A percentile compares a stretch with the other conserved stretches of the same genome.
These are phyloP conservation scores for Mycena belliarum DNA, from an alignment of 768 basidiomycete genomes.

Conservation along the genomic window DNA sequence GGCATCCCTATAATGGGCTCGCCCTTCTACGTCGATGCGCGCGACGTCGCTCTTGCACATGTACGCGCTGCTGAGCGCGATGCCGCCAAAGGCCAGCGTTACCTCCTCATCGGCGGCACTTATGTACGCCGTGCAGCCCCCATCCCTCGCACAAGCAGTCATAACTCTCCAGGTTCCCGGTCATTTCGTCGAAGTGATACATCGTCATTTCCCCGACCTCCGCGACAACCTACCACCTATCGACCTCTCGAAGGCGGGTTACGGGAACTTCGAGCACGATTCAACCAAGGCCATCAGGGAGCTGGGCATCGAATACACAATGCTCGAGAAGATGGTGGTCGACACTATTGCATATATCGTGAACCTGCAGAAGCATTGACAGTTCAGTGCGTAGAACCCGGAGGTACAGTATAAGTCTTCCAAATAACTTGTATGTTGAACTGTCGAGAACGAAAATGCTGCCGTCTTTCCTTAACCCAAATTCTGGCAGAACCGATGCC, in stretches of 20 bases:
- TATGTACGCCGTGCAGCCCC: not conserved
- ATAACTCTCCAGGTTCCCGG: not conserved
- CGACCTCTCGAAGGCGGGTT: not conserved
- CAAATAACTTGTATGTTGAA: no score
- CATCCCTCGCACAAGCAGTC: not conserved
- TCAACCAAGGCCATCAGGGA: slow-evolving; percentile 8
- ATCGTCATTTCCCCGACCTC: slow-evolving; percentile 11
- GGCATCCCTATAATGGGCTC: slow-evolving; percentile 11
- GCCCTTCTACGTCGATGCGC: slow-evolving; percentile 29
- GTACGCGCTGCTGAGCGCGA: slow-evolving; percentile 25
- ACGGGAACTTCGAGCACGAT: not conserved
- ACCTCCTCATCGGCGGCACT: slow-evolving; percentile 17
- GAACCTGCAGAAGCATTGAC: not conserved
- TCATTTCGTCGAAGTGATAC: slow-evolving; percentile 12
- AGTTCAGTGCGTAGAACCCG: not conserved
- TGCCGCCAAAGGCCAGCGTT: slow-evolving; percentile 13
- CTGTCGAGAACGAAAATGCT: no score
- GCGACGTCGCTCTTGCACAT: slow-evolving; percentile 34
- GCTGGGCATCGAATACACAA: slow-evolving; percentile 8
- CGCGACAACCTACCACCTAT: slow-evolving; percentile 4
- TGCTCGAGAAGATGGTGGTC: slow-evolving; percentile 2
- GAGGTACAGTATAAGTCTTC: no score
- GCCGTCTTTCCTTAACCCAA: no score
- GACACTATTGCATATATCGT: slow-evolving; percentile 4
- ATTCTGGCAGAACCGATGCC: no score